phyloP scores from a whole-genome alignment of 108 stramenopile genomes.

The Nannochloropsis gaditana region DNA sequence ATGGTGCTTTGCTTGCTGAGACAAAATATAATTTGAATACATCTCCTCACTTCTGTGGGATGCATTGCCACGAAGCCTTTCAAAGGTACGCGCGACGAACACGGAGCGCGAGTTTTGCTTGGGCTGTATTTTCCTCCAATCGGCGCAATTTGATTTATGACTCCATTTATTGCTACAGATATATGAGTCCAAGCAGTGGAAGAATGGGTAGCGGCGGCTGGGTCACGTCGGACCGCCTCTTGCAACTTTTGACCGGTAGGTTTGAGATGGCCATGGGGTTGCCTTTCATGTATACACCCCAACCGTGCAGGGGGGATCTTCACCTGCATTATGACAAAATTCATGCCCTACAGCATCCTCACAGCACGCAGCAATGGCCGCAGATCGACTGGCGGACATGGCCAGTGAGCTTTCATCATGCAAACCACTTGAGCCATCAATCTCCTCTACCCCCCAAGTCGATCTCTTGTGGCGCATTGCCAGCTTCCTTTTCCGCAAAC shows the following conservation, averaged over 20 bases:
- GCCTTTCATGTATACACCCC: not conserved
- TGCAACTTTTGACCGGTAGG: slow-evolving; percentile 5
- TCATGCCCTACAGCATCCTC: not conserved
- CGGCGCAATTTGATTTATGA: too few relatives aligned
- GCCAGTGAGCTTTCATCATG: not conserved
- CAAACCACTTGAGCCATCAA: not conserved
- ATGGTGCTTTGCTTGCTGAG: too few relatives aligned
- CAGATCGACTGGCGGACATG: not conserved
- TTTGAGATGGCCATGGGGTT: not conserved
- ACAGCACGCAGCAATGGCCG: slow-evolving; percentile 11
- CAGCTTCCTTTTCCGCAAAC: slow-evolving; percentile 6
- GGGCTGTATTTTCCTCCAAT: too few relatives aligned
- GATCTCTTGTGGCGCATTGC: slow-evolving; percentile 12
- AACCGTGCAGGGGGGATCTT: not conserved
- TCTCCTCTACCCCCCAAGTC: not conserved
- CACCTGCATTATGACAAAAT: not conserved
- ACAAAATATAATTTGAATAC: too few relatives aligned
- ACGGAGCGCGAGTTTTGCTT: too few relatives aligned
- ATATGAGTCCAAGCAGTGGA: not conserved
- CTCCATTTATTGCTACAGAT: not conserved
- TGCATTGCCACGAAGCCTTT: too few relatives aligned
- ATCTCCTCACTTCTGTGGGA: too few relatives aligned
- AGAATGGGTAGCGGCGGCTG: not conserved
- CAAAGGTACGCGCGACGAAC: too few relatives aligned
- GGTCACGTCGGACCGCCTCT: not conserved